Conservation (phyloP, 352 stramenopile genomes). For the Ophiocytium majus region DNA sequence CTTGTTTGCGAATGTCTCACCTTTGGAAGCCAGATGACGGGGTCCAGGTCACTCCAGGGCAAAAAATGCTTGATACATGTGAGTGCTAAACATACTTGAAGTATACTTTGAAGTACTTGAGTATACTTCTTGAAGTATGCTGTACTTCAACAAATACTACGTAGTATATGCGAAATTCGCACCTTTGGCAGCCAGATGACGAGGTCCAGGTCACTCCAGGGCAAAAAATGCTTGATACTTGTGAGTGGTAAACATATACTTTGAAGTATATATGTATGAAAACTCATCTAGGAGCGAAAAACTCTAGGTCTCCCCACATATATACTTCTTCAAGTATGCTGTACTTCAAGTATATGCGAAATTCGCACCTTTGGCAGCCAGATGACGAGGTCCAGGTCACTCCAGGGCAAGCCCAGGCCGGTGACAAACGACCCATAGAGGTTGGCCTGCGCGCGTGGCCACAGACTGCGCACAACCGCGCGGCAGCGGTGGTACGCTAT, state of each 20-base stretch:
- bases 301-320: too few species aligned
- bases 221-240: too few species aligned
- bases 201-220: not conserved
- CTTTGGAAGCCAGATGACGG: not conserved
- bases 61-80: too few species aligned
- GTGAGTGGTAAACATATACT: too few species aligned
- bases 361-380: conserved; percentile 95
- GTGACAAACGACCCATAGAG: conserved; percentile 95
- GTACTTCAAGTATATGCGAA: not conserved
- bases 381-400: conserved; percentile 94
- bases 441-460: conserved; percentile 69
- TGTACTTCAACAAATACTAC: too few species aligned
- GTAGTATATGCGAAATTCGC: too few species aligned
- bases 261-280: too few species aligned
- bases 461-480: conserved; percentile 44
- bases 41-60: not conserved
- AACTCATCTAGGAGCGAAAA: too few species aligned
- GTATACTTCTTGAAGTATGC: not conserved
- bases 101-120: too few species aligned
- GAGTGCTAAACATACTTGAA: too few species aligned
- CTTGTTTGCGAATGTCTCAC: too few species aligned
- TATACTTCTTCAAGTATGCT: not conserved
- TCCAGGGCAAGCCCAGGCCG: conserved; percentile 87
- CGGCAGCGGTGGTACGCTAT: conserved; percentile 51
- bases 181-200: conserved; percentile 75